Evolutionary conservation across 805 yeast genomes (phyloP).

Genomic region (Pichia californica): DNA sequence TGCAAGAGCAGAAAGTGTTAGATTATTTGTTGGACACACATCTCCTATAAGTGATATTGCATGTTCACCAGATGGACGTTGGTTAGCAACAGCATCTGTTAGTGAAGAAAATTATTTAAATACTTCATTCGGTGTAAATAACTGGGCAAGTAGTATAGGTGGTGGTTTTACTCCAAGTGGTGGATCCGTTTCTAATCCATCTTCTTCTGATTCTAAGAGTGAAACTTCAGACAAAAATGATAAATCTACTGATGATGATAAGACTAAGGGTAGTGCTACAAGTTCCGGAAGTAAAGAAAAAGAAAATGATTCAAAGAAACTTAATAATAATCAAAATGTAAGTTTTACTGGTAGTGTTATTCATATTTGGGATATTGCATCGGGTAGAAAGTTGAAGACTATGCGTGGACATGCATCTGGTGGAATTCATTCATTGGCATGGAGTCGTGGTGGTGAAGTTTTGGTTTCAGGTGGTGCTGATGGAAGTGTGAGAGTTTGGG

Average conservation of each 20-base stretch:
- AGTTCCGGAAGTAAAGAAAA: too few species aligned
- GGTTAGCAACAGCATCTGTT: slow-evolving; percentile 68
- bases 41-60: slow-evolving; percentile 83
- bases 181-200: slow-evolving; percentile 1
- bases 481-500: slow-evolving; percentile 93
- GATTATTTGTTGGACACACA: slow-evolving; percentile 88
- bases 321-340: not conserved
- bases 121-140: slow-evolving; percentile 9
- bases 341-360: slow-evolving; percentile 45
- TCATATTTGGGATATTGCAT: slow-evolving; percentile 89
- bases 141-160: slow-evolving; percentile 8
- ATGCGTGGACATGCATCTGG: slow-evolving; percentile 94
- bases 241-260: not conserved
- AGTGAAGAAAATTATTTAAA: slow-evolving; percentile 10
- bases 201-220: not conserved
- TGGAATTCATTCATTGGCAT: slow-evolving; percentile 76
- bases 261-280: not conserved
- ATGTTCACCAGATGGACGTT: slow-evolving; percentile 94
- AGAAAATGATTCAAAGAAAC: too few species aligned
- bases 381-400: slow-evolving; percentile 79
- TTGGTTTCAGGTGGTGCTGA: slow-evolving; percentile 91
- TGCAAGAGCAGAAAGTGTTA: slow-evolving; percentile 76
- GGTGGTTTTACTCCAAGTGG: slow-evolving; percentile 12
- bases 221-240: not conserved
- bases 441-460: slow-evolving; percentile 82